Evolutionary conservation across 352 stramenopile genomes (phyloP).

Genomic region (Pythium aphanidermatum): DNA sequence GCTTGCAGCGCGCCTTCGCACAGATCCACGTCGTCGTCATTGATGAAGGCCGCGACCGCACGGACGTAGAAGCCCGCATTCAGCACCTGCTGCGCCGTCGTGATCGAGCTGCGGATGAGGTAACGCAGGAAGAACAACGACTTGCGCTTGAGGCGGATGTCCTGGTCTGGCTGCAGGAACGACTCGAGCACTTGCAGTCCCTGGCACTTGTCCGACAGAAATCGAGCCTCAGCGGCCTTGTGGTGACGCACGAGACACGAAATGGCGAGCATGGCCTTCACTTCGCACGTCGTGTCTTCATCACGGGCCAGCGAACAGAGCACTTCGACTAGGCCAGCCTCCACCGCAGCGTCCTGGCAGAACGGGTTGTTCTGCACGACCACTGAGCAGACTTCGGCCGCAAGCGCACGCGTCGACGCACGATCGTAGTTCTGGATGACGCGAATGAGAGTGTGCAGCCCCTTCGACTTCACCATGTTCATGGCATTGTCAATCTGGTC

Average conservation of each 20-base stretch:
- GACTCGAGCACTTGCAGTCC: slow-evolving; percentile 47
- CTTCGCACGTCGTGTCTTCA: slow-evolving; percentile 53
- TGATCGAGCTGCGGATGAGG: slow-evolving; percentile 52
- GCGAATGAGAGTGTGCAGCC: slow-evolving; percentile 45
- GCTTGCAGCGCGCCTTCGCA: slow-evolving; percentile 70
- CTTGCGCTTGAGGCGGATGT: slow-evolving; percentile 76
- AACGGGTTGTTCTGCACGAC: slow-evolving; percentile 86
- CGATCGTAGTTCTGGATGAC: slow-evolving; percentile 55
- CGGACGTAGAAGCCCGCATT: slow-evolving; percentile 40
- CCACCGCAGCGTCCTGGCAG: slow-evolving; percentile 66
- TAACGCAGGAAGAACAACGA: slow-evolving; percentile 82
- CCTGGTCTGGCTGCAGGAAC: slow-evolving; percentile 40
- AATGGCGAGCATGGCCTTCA: slow-evolving; percentile 77
- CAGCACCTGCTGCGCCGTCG: slow-evolving; percentile 45
- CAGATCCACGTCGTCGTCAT: slow-evolving; percentile 68
- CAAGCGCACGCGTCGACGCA: slow-evolving; percentile 47
- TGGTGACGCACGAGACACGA: slow-evolving; percentile 80
- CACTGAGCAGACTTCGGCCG: slow-evolving; percentile 72
- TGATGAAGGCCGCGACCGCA: slow-evolving; percentile 40
- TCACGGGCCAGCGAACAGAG: slow-evolving; percentile 50
- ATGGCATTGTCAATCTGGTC: slow-evolving; percentile 87
- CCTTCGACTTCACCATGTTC: slow-evolving; percentile 85
- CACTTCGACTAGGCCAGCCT: slow-evolving; percentile 55
- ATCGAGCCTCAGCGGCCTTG: slow-evolving; percentile 46
- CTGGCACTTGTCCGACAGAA: slow-evolving; percentile 49